Evolutionary conservation across 2,329 filamentous ascomycete species (phyloP).

Genomic region (Claviceps paspali): DNA sequence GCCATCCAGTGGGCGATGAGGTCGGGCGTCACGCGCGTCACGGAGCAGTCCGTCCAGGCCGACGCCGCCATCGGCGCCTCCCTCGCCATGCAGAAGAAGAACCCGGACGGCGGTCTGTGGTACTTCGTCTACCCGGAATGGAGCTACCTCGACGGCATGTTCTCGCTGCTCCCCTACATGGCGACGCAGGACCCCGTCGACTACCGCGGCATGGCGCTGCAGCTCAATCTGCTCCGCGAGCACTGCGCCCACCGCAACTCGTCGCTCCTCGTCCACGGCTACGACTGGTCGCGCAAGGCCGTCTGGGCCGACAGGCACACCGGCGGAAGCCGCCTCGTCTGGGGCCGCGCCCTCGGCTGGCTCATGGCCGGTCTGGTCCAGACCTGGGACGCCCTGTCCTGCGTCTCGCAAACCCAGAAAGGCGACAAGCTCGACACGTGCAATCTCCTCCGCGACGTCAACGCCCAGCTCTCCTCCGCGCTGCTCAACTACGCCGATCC

Average conservation of each 20-base stretch:
- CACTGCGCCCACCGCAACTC: slow-evolving; percentile 3
- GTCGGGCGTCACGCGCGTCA: slow-evolving; percentile 1
- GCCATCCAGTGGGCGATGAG: slow-evolving; percentile 7
- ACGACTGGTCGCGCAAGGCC: slow-evolving; percentile 31
- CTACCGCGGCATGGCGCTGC: slow-evolving; percentile 10
- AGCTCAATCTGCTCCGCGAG: slow-evolving; percentile 9
- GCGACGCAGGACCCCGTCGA: slow-evolving; percentile 6
- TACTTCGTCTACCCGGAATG: slow-evolving; percentile 31
- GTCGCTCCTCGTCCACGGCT: slow-evolving; percentile 29
- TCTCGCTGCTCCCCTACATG: slow-evolving; percentile 28
- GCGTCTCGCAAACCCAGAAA: no score
- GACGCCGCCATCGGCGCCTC: slow-evolving; percentile 9
- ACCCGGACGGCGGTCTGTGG: slow-evolving; percentile 20
- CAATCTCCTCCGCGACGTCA: slow-evolving; percentile 9
- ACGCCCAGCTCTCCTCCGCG: background rate
- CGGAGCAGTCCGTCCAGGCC: slow-evolving; percentile 3
- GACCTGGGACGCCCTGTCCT: slow-evolving; percentile 26
- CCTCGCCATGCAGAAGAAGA: slow-evolving; percentile 13
- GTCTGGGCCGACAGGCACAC: slow-evolving; percentile 35
- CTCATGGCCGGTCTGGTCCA: slow-evolving; percentile 37
- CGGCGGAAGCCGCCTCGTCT: slow-evolving; percentile 35
- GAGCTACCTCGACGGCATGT: slow-evolving; percentile 39
- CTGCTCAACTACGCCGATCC: slow-evolving; percentile 24
- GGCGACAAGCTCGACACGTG: no score
- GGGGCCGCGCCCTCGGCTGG: slow-evolving; percentile 40